Conservation (phyloP, 2,329 filamentous ascomycete species). For the Alternaria triticimaculans region DNA sequence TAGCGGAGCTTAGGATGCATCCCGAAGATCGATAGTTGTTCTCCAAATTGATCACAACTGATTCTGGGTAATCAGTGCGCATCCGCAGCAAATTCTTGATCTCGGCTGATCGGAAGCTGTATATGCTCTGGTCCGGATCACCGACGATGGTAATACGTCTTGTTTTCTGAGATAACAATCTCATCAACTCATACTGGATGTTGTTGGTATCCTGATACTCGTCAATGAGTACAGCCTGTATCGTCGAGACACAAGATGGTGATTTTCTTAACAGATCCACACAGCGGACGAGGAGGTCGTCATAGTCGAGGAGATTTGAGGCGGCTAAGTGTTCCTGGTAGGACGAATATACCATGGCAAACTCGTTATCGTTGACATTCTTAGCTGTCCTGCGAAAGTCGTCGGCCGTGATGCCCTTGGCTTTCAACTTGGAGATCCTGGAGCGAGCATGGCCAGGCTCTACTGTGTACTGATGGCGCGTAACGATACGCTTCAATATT, state of each 20-base stretch:
- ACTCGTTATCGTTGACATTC: constrained; percentile 66
- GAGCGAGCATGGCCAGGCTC: constrained; percentile 74
- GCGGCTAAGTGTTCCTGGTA: constrained; percentile 78
- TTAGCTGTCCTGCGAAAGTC: constrained; percentile 51
- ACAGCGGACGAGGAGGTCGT: constrained; percentile 86
- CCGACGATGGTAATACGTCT: constrained; percentile 91
- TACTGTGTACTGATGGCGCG: constrained; percentile 70
- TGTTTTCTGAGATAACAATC: constrained; percentile 75
- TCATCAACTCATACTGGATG: constrained; percentile 94
- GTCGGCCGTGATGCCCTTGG: constrained; percentile 59
- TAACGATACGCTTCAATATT: constrained; percentile 83
- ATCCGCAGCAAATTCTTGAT: constrained; percentile 85
- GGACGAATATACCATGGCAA: constrained; percentile 70
- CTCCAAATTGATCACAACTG: constrained; percentile 82
- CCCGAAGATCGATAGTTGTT: constrained; percentile 95
- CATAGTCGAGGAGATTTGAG: constrained; percentile 90
- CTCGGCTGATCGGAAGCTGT: constrained; percentile 92
- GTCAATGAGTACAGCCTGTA: constrained; percentile 91
- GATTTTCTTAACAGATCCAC: constrained; percentile 76
- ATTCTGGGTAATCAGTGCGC: constrained; percentile 76
- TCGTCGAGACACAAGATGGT: constrained; percentile 83
- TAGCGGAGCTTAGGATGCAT: constrained; percentile 78
- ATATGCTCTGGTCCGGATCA: constrained; percentile 97
- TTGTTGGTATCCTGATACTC: constrained; percentile 98
- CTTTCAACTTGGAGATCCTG: constrained; percentile 74